A percentile compares a stretch with the other conserved stretches of the same genome.
These are phyloP conservation scores for Elsinoe perseae DNA, from an alignment of 2,329 filamentous ascomycete genomes.

Conservation along the genomic window DNA sequence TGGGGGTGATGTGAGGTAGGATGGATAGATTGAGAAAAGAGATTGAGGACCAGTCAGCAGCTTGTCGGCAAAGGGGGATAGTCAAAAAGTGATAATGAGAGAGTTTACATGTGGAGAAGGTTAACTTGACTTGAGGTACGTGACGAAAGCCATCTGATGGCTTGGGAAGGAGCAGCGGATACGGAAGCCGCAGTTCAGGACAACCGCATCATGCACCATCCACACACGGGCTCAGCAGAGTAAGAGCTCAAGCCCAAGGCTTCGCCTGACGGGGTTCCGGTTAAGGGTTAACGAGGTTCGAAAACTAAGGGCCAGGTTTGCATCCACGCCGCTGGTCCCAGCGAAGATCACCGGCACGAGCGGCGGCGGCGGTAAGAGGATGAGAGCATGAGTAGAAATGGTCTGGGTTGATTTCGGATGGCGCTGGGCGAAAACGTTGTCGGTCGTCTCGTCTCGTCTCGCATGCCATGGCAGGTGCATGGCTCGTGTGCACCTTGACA, in stretches of 20 bases:
- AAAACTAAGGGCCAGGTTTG: constrained; percentile 14
- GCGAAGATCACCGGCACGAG: constrained; percentile 14
- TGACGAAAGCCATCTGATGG: constrained; percentile 15
- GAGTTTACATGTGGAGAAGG: constrained; percentile 11
- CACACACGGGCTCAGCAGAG: neutral
- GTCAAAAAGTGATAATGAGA: constrained; percentile 8
- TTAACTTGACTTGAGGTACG: constrained; percentile 11
- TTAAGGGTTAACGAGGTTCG: constrained; percentile 11
- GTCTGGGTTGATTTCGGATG: constrained; percentile 11
- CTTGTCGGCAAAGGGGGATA: constrained; percentile 9
- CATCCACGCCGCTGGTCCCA: constrained; percentile 11
- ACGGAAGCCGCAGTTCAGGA: constrained; percentile 13
- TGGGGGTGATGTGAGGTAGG: neutral
- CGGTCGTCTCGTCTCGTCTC: constrained; percentile 15
- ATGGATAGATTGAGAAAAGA: constrained; percentile 4
- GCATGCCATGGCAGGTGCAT: constrained; percentile 13
- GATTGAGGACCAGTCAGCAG: constrained; percentile 11
- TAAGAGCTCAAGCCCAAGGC: neutral
- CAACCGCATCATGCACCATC: constrained; percentile 12
- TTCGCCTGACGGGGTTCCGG: constrained; percentile 14
- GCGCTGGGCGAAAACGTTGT: constrained; percentile 16
- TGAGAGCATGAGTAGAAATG: constrained; percentile 14
- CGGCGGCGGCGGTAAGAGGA: constrained; percentile 16
- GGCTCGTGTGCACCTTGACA: constrained; percentile 12
- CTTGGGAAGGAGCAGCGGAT: constrained; percentile 14